Evolutionary conservation across 495 filamentous ascomycete genomes (phyloP).

Genomic region (Trichoderma reesei): DNA sequence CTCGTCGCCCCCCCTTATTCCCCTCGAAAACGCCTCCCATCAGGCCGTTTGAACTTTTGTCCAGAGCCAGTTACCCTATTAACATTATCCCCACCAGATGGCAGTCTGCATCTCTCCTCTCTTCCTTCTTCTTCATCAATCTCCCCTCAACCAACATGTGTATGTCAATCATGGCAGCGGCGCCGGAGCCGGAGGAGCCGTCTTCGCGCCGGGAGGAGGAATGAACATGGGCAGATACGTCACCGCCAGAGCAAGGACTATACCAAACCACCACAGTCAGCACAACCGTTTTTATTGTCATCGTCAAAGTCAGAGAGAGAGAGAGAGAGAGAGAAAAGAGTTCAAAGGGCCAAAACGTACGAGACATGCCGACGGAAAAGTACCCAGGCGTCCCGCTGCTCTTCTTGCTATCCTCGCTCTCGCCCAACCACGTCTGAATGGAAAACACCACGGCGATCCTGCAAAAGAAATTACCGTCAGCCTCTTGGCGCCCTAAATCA

Average conservation of each 20-base stretch:
- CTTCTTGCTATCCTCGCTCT: slow-evolving; percentile 65
- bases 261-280: slow-evolving; percentile 14
- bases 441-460: slow-evolving; percentile 80
- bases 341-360: too few species aligned
- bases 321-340: slow-evolving; percentile 1
- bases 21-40: neutral
- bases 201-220: slow-evolving; percentile 43
- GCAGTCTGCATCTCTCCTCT: neutral
- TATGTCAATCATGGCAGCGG: slow-evolving; percentile 17
- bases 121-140: neutral
- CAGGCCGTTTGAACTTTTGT: neutral
- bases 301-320: neutral
- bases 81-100: neutral
- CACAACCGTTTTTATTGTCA: neutral
- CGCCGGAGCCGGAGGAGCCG: slow-evolving; percentile 35
- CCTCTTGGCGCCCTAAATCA: too few species aligned
- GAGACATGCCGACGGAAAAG: slow-evolving; percentile 75
- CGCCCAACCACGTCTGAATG: slow-evolving; percentile 76
- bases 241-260: slow-evolving; percentile 71
- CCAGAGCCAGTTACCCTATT: neutral
- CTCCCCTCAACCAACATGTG: too few species aligned
- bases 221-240: slow-evolving; percentile 82
- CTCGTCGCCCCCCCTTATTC: neutral
- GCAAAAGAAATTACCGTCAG: neutral
- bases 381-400: slow-evolving; percentile 64